phyloP scores from a whole-genome alignment of 441 rosid genomes.

The Breynia disticha region DNA sequence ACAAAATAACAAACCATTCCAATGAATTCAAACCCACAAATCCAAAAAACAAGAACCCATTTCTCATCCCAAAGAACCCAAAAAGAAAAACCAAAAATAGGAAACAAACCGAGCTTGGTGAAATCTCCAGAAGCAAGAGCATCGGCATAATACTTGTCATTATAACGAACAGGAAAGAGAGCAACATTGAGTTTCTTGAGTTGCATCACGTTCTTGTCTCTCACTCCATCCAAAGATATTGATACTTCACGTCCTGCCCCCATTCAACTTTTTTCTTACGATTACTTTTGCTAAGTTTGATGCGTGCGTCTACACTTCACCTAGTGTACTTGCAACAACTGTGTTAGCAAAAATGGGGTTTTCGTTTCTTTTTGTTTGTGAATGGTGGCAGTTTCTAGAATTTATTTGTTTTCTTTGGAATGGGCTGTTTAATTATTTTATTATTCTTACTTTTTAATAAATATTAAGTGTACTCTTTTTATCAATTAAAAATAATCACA shows the following conservation, averaged over 20 bases:
- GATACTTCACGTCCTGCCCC: conserved; percentile 65
- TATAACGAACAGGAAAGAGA: conserved; percentile 86
- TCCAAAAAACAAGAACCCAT: background rate
- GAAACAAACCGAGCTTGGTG: conserved; percentile 64
- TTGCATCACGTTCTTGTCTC: conserved; percentile 96
- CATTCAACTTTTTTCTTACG: conserved; percentile 19
- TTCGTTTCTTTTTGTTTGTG: too few relatives aligned
- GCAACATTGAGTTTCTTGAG: conserved; percentile 87
- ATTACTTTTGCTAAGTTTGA: too few relatives aligned
- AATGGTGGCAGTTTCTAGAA: too few relatives aligned
- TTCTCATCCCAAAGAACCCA: background rate
- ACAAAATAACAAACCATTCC: background rate
- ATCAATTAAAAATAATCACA: too few relatives aligned
- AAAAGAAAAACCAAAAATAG: background rate
- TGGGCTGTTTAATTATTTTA: too few relatives aligned
- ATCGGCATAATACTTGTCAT: conserved; percentile 81
- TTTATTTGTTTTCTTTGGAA: too few relatives aligned
- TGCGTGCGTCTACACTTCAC: too few relatives aligned
- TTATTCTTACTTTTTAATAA: too few relatives aligned
- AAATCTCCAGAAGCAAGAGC: conserved; percentile 83
- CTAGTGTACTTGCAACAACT: too few relatives aligned
- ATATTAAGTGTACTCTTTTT: too few relatives aligned
- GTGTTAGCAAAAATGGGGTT: too few relatives aligned
- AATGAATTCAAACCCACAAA: background rate
- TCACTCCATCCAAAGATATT: conserved; percentile 71